Percentiles rank a stretch among this genome's conserved stretches.
Conservation (phyloP, 176 grass and related monocot genomes). For the Zea luxurians region DNA sequence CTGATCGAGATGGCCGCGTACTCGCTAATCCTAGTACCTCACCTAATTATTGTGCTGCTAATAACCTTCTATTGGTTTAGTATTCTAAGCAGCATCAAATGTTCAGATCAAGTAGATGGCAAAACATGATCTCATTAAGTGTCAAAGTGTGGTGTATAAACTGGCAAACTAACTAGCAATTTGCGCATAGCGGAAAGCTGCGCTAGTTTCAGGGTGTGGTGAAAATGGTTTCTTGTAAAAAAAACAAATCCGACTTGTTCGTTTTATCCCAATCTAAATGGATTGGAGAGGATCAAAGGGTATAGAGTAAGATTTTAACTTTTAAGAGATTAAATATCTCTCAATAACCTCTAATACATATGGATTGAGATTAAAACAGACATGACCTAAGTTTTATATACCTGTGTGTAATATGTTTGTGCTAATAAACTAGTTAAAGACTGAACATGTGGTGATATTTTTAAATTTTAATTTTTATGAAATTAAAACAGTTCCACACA, state of each 20-base stretch:
- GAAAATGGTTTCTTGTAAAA: not conserved
- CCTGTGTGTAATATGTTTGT: not conserved
- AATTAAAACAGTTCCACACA: not conserved
- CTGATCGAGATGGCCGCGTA: not conserved
- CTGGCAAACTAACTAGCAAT: not conserved
- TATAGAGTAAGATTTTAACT: too few species aligned
- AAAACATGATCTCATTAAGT: not conserved
- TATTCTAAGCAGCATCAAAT: not conserved
- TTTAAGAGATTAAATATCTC: too few species aligned
- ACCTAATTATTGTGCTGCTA: not conserved
- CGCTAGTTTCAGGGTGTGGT: not conserved
- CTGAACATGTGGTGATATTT: not conserved
- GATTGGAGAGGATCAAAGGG: too few species aligned
- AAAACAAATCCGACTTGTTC: not conserved
- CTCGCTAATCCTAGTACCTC: constrained; percentile 5
- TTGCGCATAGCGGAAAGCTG: not conserved
- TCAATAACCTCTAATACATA: too few species aligned
- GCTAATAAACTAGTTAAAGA: not conserved
- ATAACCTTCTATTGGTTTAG: not conserved
- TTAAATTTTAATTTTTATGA: not conserved
- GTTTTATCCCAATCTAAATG: too few species aligned
- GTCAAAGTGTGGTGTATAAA: not conserved
- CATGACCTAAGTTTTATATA: too few species aligned
- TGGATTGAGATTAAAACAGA: not conserved
- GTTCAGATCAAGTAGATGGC: not conserved